Conservation (phyloP, 441 rosid genomes). For the Euphorbia corollata region DNA sequence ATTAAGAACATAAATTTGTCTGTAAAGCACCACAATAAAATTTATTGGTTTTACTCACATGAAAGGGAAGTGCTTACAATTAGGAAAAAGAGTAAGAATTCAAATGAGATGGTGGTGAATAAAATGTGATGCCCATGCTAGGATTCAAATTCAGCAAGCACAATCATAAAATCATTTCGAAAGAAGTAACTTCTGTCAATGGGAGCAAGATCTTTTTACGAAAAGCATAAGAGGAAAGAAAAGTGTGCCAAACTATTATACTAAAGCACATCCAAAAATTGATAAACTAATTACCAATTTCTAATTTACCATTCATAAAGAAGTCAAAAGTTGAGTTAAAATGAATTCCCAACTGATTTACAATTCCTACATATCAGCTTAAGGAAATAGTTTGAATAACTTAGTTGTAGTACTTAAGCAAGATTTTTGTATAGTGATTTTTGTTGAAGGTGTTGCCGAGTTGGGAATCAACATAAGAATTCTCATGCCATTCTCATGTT, state of each 20-base stretch:
- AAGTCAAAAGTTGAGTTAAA: neutral
- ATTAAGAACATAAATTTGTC: neutral
- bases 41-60: neutral
- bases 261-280: neutral
- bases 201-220: neutral
- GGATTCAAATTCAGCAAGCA: neutral
- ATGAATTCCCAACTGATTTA: neutral
- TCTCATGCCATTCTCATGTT: too few species aligned
- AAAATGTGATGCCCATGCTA: neutral
- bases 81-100: neutral
- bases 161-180: too few species aligned
- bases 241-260: neutral
- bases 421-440: too few species aligned
- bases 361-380: too few species aligned
- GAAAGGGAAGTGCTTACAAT: neutral
- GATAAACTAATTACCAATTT: neutral
- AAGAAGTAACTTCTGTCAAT: neutral
- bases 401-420: too few species aligned
- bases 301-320: neutral
- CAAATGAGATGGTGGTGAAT: neutral
- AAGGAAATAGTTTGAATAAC: too few species aligned
- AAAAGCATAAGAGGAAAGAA: neutral
- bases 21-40: neutral
- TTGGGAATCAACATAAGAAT: too few species aligned
- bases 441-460: too few species aligned